A percentile compares a stretch with the other conserved stretches of the same genome.
Conservation (phyloP, 2,329 filamentous ascomycete genomes). For the Scedosporium dehoogii region DNA sequence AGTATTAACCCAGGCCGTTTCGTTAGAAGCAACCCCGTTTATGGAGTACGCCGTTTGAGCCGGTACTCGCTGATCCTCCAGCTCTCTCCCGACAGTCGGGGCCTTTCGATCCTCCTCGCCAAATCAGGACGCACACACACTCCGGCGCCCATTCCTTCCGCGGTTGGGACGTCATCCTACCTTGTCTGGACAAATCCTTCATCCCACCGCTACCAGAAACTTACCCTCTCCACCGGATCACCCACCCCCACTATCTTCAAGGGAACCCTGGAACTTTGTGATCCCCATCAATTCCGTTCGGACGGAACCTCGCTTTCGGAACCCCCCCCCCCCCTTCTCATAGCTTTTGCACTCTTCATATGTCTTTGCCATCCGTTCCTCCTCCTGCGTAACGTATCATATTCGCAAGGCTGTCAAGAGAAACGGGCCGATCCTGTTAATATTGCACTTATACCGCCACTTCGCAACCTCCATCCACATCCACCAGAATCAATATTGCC, state of each 20-base stretch:
- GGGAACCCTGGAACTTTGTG: not conserved
- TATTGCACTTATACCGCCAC: not conserved
- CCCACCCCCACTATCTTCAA: too few relatives aligned
- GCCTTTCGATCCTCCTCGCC: not conserved
- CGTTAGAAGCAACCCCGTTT: too few relatives aligned
- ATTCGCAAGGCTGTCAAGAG: not conserved
- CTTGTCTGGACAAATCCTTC: not conserved
- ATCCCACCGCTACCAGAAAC: not conserved
- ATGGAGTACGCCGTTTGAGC: too few relatives aligned
- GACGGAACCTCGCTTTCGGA: not conserved
- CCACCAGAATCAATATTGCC: not conserved
- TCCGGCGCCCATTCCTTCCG: not conserved
- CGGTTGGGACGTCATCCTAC: not conserved
- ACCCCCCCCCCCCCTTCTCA: too few relatives aligned
- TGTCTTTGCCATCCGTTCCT: not conserved
- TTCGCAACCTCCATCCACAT: not conserved
- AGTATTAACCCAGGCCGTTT: too few relatives aligned
- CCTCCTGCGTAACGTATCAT: not conserved
- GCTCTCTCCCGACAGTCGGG: not conserved
- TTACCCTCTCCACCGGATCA: too few relatives aligned
- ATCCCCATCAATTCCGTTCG: not conserved
- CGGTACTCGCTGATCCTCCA: too few relatives aligned
- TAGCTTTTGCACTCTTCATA: not conserved
- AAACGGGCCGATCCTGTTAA: not conserved
- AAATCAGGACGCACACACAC: too few relatives aligned